Percentiles rank a stretch among this genome's conserved stretches.
Conservation (phyloP, 148 eudicot genomes). For the Nyssa sinensis region DNA sequence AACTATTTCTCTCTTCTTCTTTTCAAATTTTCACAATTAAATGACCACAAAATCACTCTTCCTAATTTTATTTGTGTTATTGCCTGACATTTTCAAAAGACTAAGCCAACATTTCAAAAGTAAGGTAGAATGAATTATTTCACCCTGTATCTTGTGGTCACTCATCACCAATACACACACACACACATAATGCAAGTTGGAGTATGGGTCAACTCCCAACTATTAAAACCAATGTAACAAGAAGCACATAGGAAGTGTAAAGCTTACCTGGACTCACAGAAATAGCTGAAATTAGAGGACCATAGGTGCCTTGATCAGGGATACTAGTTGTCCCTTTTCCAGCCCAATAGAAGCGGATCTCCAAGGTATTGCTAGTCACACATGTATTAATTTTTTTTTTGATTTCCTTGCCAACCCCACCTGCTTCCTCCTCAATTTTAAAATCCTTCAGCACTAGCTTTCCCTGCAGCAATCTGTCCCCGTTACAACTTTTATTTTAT, state of each 20-base stretch:
- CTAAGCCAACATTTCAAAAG: too few relatives aligned
- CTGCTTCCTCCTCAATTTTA: slow-evolving; percentile 35
- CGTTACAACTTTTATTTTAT: too few relatives aligned
- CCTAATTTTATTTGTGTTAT: too few relatives aligned
- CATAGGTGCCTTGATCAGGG: slow-evolving; percentile 27
- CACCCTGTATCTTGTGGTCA: too few relatives aligned
- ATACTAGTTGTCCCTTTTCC: slow-evolving; percentile 34
- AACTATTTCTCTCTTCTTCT: too few relatives aligned
- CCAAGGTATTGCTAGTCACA: slow-evolving; percentile 23
- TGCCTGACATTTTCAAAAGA: too few relatives aligned
- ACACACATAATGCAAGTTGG: background rate
- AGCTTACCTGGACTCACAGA: slow-evolving; percentile 28
- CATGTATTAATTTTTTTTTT: slow-evolving; percentile 11
- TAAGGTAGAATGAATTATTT: too few relatives aligned
- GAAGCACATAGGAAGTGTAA: background rate
- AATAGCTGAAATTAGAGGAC: slow-evolving; percentile 41
- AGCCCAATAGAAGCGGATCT: slow-evolving; percentile 38
- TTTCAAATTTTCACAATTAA: background rate
- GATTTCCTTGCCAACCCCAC: slow-evolving; percentile 32
- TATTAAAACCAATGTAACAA: background rate
- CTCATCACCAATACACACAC: too few relatives aligned
- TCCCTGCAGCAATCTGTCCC: slow-evolving; percentile 32
- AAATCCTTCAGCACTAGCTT: slow-evolving; percentile 32
- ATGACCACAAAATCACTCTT: background rate
- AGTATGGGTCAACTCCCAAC: background rate